These are phyloP conservation scores for Cladosporium velox DNA, from an alignment of 2,329 filamentous ascomycete genomes.

Conservation along the genomic window DNA sequence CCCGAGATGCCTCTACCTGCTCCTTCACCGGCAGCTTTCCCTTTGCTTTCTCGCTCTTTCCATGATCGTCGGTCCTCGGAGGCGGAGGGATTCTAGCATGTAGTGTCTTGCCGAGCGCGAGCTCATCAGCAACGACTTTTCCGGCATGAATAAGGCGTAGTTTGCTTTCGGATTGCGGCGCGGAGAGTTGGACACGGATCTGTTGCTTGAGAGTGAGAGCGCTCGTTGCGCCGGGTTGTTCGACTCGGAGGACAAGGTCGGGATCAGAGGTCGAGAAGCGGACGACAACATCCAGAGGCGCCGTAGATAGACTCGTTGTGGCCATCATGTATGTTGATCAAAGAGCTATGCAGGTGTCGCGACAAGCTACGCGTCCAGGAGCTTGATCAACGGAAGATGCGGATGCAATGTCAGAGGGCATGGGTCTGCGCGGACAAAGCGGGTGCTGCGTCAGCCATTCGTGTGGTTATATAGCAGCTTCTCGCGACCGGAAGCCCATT, in stretches of 20 bases:
- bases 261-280: slow-evolving; percentile 86
- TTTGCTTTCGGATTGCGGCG: slow-evolving; percentile 64
- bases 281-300: slow-evolving; percentile 70
- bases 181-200: slow-evolving; percentile 71
- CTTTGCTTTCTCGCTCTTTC: slow-evolving; percentile 51
- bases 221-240: slow-evolving; percentile 67
- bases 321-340: slow-evolving; percentile 5
- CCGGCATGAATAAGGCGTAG: slow-evolving; percentile 89
- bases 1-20: slow-evolving; percentile 48
- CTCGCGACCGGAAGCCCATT: background rate
- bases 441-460: background rate
- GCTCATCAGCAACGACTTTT: slow-evolving; percentile 75
- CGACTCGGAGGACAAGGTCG: slow-evolving; percentile 78
- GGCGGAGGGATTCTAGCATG: slow-evolving; percentile 61
- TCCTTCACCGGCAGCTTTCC: slow-evolving; percentile 65
- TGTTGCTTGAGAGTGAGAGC: slow-evolving; percentile 78
- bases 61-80: slow-evolving; percentile 38
- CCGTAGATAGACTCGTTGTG: background rate
- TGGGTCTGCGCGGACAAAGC: slow-evolving; percentile 2
- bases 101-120: slow-evolving; percentile 68
- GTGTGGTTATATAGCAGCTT: background rate
- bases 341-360: background rate
- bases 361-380: background rate
- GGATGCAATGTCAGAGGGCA: background rate
- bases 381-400: slow-evolving; percentile 2